These are phyloP conservation scores for Trichoderma cornu-damae DNA, from an alignment of 2,329 filamentous ascomycete species.

Conservation along the genomic window DNA sequence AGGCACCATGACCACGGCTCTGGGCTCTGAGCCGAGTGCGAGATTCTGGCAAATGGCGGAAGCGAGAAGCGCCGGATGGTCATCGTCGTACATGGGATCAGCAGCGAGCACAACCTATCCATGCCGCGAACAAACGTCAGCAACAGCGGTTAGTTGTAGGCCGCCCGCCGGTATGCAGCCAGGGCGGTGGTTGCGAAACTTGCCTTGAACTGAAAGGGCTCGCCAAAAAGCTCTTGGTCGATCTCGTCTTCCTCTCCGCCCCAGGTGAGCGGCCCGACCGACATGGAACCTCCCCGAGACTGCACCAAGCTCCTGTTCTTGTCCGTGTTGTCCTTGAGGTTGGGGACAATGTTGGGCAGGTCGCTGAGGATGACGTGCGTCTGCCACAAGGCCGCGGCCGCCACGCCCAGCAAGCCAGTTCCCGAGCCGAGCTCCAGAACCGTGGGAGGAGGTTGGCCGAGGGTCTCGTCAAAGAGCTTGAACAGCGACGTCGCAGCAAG, in stretches of 20 bases:
- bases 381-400: slow-evolving; percentile 68
- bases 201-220: slow-evolving; percentile 49
- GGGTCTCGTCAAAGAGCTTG: slow-evolving; percentile 39
- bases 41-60: slow-evolving; percentile 66
- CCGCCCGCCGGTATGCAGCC: accelerated
- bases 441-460: slow-evolving; percentile 29
- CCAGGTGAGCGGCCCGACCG: slow-evolving; percentile 71
- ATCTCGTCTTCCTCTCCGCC: slow-evolving; percentile 44
- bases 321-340: slow-evolving; percentile 68
- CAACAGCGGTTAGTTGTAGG: background rate
- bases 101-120: slow-evolving; percentile 69
- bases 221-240: slow-evolving; percentile 42
- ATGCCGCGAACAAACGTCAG: background rate
- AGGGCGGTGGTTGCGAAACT: background rate
- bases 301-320: slow-evolving; percentile 56
- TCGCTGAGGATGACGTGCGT: slow-evolving; percentile 72
- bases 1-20: slow-evolving; percentile 76
- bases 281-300: slow-evolving; percentile 50
- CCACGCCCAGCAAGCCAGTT: slow-evolving; percentile 84
- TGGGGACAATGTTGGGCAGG: slow-evolving; percentile 74
- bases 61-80: slow-evolving; percentile 71
- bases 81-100: slow-evolving; percentile 80
- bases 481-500: slow-evolving; percentile 43
- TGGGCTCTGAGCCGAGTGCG: slow-evolving; percentile 48
- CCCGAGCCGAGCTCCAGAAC: slow-evolving; percentile 82